Percentiles rank a stretch among this genome's conserved stretches.
These are phyloP conservation scores for Aspergillus mulundensis DNA, from an alignment of 495 filamentous ascomycete species.

Conservation along the genomic window DNA sequence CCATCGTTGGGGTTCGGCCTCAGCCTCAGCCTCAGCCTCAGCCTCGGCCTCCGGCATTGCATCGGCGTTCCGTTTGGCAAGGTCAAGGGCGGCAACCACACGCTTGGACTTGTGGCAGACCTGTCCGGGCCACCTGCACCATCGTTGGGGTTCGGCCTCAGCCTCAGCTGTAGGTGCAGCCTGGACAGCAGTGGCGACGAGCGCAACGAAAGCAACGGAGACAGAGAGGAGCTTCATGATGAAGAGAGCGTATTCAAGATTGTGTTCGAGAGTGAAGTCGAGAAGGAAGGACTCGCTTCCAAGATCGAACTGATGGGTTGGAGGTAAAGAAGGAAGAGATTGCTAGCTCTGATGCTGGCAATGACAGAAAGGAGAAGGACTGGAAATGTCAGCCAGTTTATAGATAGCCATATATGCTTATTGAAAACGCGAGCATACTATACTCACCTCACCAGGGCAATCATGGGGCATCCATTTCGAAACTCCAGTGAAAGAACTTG, in stretches of 20 bases:
- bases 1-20: no score
- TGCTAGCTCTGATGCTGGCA: background rate
- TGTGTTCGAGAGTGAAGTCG: background rate
- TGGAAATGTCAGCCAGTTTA: background rate
- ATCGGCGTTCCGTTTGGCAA: no score
- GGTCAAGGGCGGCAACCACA: no score
- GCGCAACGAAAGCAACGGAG: conserved; percentile 31
- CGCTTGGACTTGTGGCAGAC: no score
- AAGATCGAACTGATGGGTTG: background rate
- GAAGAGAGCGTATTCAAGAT: conserved; percentile 1
- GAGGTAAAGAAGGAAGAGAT: background rate
- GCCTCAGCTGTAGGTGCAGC: conserved; percentile 27
- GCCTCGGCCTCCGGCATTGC: no score
- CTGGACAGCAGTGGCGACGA: conserved; percentile 36
- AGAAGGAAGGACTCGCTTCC: background rate
- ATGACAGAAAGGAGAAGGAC: background rate
- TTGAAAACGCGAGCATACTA: no score
- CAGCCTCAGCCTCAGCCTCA: no score
- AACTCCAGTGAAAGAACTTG: background rate
- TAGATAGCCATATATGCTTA: background rate
- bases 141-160: conserved; percentile 13
- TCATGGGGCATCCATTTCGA: background rate
- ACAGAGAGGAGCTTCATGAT: conserved; percentile 48
- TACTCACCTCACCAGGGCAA: background rate
- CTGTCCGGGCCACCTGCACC: conserved; percentile 23